Evolutionary conservation across 2,329 filamentous ascomycete species (phyloP).

Genomic region (Fusarium paranaense): DNA sequence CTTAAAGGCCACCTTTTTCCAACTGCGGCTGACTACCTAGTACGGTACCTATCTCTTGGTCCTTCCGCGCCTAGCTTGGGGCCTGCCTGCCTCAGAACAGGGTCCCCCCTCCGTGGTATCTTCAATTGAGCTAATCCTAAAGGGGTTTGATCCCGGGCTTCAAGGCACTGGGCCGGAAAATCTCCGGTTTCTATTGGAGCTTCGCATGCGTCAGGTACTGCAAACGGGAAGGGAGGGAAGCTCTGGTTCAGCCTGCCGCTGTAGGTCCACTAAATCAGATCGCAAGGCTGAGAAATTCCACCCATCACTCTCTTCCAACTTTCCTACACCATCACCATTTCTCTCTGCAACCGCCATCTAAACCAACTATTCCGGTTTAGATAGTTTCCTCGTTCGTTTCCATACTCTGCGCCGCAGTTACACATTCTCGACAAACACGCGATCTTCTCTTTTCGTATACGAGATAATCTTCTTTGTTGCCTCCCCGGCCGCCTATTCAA

Average conservation of each 20-base stretch:
- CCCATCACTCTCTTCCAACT: slow-evolving; percentile 15
- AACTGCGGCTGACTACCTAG: slow-evolving; percentile 35
- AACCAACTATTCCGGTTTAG: neutral
- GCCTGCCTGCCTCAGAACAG: slow-evolving; percentile 15
- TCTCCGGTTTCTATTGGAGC: slow-evolving; percentile 18
- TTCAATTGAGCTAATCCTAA: slow-evolving; percentile 20
- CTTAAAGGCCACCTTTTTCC: slow-evolving; percentile 41
- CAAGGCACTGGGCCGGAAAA: slow-evolving; percentile 1
- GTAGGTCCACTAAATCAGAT: slow-evolving; percentile 16
- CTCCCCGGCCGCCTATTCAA: neutral
- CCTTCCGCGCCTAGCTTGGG: slow-evolving; percentile 14
- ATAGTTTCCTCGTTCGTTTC: neutral
- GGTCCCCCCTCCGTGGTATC: slow-evolving; percentile 18
- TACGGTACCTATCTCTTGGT: neutral
- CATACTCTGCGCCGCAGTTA: neutral
- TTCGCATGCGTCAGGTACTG: slow-evolving; percentile 2
- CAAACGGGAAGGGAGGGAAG: slow-evolving; percentile 8
- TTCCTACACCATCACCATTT: slow-evolving; percentile 5
- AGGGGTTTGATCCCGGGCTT: slow-evolving; percentile 11
- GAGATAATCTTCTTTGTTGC: neutral
- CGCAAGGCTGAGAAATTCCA: slow-evolving; percentile 43
- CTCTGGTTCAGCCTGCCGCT: slow-evolving; percentile 36
- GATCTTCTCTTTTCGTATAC: neutral
- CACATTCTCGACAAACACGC: neutral
- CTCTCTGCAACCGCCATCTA: neutral